Conservation (phyloP, 140 eudicot genomes). For the Cichorium intybus region DNA sequence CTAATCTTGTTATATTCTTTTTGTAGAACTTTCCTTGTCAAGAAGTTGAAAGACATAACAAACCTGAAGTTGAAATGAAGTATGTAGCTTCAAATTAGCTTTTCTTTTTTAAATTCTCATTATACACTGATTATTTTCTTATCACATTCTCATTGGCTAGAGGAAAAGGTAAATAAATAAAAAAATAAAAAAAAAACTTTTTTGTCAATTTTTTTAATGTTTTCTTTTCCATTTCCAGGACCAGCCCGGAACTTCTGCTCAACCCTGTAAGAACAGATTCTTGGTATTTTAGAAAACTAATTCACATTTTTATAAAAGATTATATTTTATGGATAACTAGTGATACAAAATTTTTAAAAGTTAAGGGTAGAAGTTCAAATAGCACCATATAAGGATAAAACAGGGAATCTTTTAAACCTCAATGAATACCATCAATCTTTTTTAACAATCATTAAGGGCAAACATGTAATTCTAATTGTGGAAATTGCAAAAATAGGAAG, state of each 20-base stretch:
- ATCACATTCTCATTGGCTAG: slow-evolving; percentile 1
- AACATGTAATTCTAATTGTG: slow-evolving; percentile 1
- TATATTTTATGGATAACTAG: no score
- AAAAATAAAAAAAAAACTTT: no score
- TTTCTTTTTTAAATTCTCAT: background rate
- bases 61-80: slow-evolving; percentile 93
- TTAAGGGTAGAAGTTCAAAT: no score
- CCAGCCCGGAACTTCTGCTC: slow-evolving; percentile 91
- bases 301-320: no score
- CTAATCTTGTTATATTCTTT: slow-evolving; percentile 17
- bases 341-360: no score
- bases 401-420: background rate
- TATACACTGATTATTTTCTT: background rate
- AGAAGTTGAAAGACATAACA: slow-evolving; percentile 96
- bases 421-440: background rate
- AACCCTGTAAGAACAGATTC: slow-evolving; percentile 70
- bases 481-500: slow-evolving; percentile 1
- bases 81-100: slow-evolving; percentile 30
- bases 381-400: no score
- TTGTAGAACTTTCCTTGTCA: slow-evolving; percentile 92
- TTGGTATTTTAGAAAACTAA: slow-evolving; percentile 17
- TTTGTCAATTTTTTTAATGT: background rate
- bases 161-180: background rate
- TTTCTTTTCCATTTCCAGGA: slow-evolving; percentile 55
- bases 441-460: background rate